Evolutionary conservation across 202 grass and related monocot genomes (phyloP), one percentile per base, ranked within the genome.

Genomic region (Hordeum pubiflorum): DNA sequence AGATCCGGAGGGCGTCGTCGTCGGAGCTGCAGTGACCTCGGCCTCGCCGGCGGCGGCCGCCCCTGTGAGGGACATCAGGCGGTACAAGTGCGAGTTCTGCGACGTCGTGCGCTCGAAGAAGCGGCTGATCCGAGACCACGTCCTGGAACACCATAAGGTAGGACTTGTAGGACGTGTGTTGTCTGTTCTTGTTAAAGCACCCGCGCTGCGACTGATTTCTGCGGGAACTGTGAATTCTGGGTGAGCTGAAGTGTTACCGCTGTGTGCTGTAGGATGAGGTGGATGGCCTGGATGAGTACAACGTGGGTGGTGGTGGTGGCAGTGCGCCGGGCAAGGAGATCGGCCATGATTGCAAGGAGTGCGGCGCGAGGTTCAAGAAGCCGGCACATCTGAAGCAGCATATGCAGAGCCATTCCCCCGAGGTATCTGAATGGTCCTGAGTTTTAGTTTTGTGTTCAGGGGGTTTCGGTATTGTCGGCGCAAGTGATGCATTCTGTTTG

Each of bases 331-430:
- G 22, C 67, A 71, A 73, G 18, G 61, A 20, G 60, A 43, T 43
- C 5, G 72, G 41, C 60, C 87, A 71, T 79, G 82, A 21, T 34
- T 98, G 95, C 59, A 23, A 91, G 26, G 80, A 89, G 46, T 98
- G 95, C 10, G 90, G 95, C 17, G 81, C 61, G 39, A 86, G 31
- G 22, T 94, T 98, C 10, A 80, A 75, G 55, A 98, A 98, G 82
- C 92, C 86, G 2, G 88, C 88, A 5, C 88, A 98, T 88, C 77
- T 98, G 74, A 98, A 86, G 85, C 95, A 98, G 14, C 95, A 98
- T 83, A 89, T 91, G 92, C 81, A 75, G 41, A 92, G 92, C 72
- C 95, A 98, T 73, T 89, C 92, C 0, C 33, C 17, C 24, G 95
- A 98, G 95, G 95, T 94, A 54, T 52, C 44, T 18, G 20, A 2